Percentiles rank a stretch among this genome's conserved stretches.
These are phyloP conservation scores for Anisodus tanguticus DNA, from an alignment of 257 asterid genomes.

Conservation along the genomic window DNA sequence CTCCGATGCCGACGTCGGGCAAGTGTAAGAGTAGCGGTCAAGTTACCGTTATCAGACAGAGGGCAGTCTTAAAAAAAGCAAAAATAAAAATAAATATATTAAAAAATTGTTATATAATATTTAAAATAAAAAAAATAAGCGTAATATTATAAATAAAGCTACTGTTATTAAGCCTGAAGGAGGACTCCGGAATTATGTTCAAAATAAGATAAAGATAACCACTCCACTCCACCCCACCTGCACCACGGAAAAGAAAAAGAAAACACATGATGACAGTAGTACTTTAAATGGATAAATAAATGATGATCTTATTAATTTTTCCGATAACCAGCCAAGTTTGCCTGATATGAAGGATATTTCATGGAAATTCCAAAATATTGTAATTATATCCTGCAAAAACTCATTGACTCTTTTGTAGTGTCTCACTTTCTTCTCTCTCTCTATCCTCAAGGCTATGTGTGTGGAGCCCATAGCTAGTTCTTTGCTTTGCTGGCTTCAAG, in stretches of 20 bases:
- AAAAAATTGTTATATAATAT: too few species aligned
- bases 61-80: too few species aligned
- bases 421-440: conserved; percentile 20
- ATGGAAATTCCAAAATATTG: conserved; percentile 4
- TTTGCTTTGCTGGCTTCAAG: conserved; percentile 77
- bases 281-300: conserved; percentile 15
- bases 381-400: neutral
- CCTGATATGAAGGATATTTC: conserved; percentile 28
- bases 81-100: too few species aligned
- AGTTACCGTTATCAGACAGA: too few species aligned
- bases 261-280: neutral
- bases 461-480: conserved; percentile 73
- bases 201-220: neutral
- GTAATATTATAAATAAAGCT: too few species aligned
- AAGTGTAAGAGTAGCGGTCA: too few species aligned
- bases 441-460: neutral
- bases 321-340: conserved; percentile 24
- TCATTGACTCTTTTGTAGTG: conserved; percentile 20
- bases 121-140: too few species aligned
- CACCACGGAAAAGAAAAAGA: conserved; percentile 1
- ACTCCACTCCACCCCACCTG: neutral
- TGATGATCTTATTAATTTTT: conserved; percentile 1
- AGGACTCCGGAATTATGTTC: too few species aligned
- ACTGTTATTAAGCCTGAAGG: too few species aligned
- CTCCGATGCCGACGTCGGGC: too few species aligned